phyloP scores from a whole-genome alignment of 1,139 yeast genomes.

The Zygoascus hellenicus region DNA sequence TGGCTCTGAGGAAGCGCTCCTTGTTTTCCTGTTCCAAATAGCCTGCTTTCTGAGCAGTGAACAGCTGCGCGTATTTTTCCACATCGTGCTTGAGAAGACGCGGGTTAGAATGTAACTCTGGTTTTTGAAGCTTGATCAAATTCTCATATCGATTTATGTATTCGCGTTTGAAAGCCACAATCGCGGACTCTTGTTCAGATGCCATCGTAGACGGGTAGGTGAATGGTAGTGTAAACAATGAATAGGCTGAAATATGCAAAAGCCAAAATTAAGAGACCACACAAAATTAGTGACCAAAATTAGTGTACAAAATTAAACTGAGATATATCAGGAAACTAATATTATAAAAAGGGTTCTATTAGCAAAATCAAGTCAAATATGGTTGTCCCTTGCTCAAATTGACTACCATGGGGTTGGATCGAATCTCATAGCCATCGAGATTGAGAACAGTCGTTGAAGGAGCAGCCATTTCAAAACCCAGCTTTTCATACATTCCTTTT shows the following conservation, averaged over 20 bases:
- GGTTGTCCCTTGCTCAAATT: neutral
- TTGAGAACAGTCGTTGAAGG: neutral
- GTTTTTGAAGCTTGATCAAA: constrained; percentile 12
- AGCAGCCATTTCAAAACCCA: neutral
- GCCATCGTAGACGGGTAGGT: too few species aligned
- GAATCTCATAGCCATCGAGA: neutral
- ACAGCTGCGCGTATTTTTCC: constrained; percentile 34
- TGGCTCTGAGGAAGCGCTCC: constrained; percentile 49
- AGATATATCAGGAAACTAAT: too few species aligned
- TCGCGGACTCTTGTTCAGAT: too few species aligned
- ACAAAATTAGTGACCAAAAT: too few species aligned
- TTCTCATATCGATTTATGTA: constrained; percentile 15
- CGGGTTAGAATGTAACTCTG: constrained; percentile 21
- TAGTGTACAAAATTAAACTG: too few species aligned
- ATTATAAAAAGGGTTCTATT: too few species aligned
- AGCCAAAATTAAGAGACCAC: too few species aligned
- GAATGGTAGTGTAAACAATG: too few species aligned
- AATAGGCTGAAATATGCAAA: too few species aligned
- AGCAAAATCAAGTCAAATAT: too few species aligned
- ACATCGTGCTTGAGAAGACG: constrained; percentile 25
- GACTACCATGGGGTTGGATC: constrained; percentile 1
- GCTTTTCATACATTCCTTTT: neutral
- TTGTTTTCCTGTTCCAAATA: constrained; percentile 65
- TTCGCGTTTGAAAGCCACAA: constrained; percentile 15
- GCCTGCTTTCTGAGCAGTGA: constrained; percentile 51